Conservation (phyloP, 1,139 yeast genomes). For the Debaryomyces singareniensis region DNA sequence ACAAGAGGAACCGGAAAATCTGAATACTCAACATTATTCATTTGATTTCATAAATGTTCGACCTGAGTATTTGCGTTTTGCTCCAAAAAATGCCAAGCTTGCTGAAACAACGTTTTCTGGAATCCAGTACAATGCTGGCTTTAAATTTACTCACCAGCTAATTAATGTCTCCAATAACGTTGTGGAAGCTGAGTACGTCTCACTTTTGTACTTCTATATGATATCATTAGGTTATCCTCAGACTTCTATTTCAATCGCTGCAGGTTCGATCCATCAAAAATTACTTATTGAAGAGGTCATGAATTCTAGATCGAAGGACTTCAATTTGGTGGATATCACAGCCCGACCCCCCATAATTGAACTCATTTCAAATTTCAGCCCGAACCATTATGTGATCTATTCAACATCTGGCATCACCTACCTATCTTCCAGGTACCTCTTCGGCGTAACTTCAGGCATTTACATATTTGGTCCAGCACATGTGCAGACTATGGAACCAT, state of each 20-base stretch:
- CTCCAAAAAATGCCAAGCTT: too few relatives aligned
- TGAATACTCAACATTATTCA: too few relatives aligned
- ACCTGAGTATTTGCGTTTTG: too few relatives aligned
- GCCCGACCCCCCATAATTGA: not conserved
- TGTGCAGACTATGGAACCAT: not conserved
- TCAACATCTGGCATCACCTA: not conserved
- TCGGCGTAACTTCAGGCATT: not conserved
- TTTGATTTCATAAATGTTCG: too few relatives aligned
- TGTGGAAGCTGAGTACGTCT: conserved; percentile 52
- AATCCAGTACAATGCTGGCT: conserved; percentile 41
- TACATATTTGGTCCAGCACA: not conserved
- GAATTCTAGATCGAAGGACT: not conserved
- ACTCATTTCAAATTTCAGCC: not conserved
- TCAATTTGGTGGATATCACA: not conserved
- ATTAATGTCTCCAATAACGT: conserved; percentile 23
- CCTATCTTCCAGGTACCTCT: not conserved
- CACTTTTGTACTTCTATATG: conserved; percentile 43
- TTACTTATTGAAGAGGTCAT: conserved; percentile 18
- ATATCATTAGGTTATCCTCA: conserved; percentile 38
- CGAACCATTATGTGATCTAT: not conserved
- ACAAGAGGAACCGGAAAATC: too few relatives aligned
- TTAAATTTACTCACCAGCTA: conserved; percentile 28
- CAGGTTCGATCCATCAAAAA: conserved; percentile 34
- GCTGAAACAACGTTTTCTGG: too few relatives aligned
- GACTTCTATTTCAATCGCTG: conserved; percentile 32